Percentiles rank a stretch among this genome's conserved stretches.
phyloP scores from a whole-genome alignment of 495 filamentous ascomycete species.

The Aspergillus cavernicola region DNA sequence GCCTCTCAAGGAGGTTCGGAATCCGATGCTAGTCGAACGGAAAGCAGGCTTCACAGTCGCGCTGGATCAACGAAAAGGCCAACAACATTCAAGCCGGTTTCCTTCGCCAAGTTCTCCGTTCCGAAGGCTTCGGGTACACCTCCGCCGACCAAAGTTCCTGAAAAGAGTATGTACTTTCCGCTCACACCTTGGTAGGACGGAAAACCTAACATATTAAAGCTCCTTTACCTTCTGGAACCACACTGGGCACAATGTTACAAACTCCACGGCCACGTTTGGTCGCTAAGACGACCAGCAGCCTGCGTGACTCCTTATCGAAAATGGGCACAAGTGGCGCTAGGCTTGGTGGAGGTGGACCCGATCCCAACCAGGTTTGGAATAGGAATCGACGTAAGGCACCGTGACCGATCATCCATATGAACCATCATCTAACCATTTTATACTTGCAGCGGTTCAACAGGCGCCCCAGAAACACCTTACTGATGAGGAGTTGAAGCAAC shows the following conservation, averaged over 20 bases:
- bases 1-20: constrained; percentile 46
- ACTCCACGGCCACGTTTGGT: constrained; percentile 58
- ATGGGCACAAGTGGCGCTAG: constrained; percentile 38
- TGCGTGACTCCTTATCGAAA: constrained; percentile 51
- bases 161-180: constrained; percentile 45
- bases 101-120: constrained; percentile 73
- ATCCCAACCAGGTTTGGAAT: constrained; percentile 88
- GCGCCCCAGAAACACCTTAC: constrained; percentile 88
- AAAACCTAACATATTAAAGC: constrained; percentile 32
- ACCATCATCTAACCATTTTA: constrained; percentile 24
- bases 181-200: neutral
- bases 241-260: constrained; percentile 38
- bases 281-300: constrained; percentile 59
- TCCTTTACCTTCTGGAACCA: constrained; percentile 37
- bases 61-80: constrained; percentile 77
- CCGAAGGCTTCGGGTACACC: constrained; percentile 52
- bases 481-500: constrained; percentile 93
- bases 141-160: constrained; percentile 50
- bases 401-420: neutral
- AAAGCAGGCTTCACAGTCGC: constrained; percentile 60
- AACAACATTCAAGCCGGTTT: constrained; percentile 88
- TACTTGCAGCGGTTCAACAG: constrained; percentile 62
- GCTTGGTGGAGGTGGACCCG: constrained; percentile 52
- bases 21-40: constrained; percentile 47
- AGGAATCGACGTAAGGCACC: constrained; percentile 82